A percentile compares a stretch with the other conserved stretches of the same genome.
Evolutionary conservation across 1,139 yeast species (phyloP).

Genomic region (Pichia sp.): DNA sequence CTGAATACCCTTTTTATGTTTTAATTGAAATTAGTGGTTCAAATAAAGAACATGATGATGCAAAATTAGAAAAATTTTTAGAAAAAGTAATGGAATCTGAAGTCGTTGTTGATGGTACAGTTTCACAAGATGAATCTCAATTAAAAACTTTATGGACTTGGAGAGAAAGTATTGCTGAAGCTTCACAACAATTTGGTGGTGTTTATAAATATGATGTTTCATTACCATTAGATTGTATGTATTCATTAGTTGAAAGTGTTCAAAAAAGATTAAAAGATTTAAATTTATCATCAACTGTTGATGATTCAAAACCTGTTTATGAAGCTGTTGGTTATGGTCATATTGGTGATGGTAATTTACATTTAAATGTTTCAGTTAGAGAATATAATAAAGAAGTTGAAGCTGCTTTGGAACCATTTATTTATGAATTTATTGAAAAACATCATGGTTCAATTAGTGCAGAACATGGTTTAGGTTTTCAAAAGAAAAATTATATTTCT

Average conservation of each 20-base stretch:
- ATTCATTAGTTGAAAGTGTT: conserved; percentile 72
- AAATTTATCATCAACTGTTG: conserved; percentile 60
- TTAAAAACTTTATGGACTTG: conserved; percentile 80
- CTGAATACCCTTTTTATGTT: conserved; percentile 75
- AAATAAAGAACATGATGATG: conserved; percentile 77
- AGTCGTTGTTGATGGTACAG: conserved; percentile 81
- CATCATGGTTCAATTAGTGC: conserved; percentile 88
- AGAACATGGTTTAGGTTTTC: conserved; percentile 96
- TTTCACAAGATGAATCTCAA: conserved; percentile 93
- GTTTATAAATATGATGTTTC: conserved; percentile 96
- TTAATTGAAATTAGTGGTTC: conserved; percentile 94
- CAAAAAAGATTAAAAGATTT: conserved; percentile 50
- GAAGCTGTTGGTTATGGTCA: conserved; percentile 94
- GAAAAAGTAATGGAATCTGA: conserved; percentile 83
- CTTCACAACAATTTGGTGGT: conserved; percentile 80
- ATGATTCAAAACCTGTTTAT: conserved; percentile 62
- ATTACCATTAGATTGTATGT: conserved; percentile 71
- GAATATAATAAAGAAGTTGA: conserved; percentile 74
- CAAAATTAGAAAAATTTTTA: conserved; percentile 69
- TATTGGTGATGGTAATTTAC: conserved; percentile 93
- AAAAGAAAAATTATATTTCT: conserved; percentile 80
- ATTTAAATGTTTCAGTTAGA: conserved; percentile 86
- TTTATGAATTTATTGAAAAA: conserved; percentile 77
- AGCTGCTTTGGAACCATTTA: conserved; percentile 78
- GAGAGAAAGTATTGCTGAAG: conserved; percentile 93